Percentiles rank a stretch among this genome's conserved stretches.
Conservation (phyloP, 2,329 filamentous ascomycete genomes). For the Ophiostoma ips region DNA sequence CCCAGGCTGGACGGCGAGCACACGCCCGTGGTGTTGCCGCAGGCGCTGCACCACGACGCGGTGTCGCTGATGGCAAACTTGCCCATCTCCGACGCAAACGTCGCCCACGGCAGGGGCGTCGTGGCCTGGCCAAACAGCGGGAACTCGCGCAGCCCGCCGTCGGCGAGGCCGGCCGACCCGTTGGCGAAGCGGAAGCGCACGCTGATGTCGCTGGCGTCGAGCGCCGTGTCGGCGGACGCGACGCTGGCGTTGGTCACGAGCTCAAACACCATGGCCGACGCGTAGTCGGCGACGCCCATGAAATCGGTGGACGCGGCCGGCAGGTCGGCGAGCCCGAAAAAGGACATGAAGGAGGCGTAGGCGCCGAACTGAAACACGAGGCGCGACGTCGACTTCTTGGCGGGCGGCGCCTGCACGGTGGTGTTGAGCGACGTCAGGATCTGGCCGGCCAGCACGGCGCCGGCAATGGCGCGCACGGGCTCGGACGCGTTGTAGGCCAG, state of each 20-base stretch:
- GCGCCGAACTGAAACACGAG: conserved; percentile 45
- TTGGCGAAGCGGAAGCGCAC: conserved; percentile 51
- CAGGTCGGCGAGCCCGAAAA: conserved; percentile 46
- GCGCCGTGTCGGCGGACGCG: conserved; percentile 23
- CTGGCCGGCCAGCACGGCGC: conserved; percentile 42
- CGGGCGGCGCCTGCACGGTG: conserved; percentile 25
- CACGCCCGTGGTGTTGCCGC: conserved; percentile 55
- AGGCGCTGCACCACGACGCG: conserved; percentile 57
- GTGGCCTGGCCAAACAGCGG: conserved; percentile 46
- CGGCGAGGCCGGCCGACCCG: conserved; percentile 32
- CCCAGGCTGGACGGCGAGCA: conserved; percentile 36
- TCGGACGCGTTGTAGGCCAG: conserved; percentile 72
- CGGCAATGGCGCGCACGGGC: conserved; percentile 43
- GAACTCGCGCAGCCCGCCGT: conserved; percentile 31
- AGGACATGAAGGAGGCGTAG: conserved; percentile 47
- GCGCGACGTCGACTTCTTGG: conserved; percentile 21
- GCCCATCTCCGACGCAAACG: conserved; percentile 50
- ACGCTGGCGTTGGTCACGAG: conserved; percentile 42
- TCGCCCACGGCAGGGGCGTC: conserved; percentile 48
- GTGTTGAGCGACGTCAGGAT: conserved; percentile 38
- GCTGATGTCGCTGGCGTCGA: conserved; percentile 29
- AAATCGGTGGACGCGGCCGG: conserved; percentile 45
- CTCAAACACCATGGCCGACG: conserved; percentile 70
- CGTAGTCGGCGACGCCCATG: conserved; percentile 69
- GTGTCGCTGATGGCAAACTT: conserved; percentile 54